phyloP scores from a whole-genome alignment of 2,329 filamentous ascomycete species.

The Metarhizium robertsii region DNA sequence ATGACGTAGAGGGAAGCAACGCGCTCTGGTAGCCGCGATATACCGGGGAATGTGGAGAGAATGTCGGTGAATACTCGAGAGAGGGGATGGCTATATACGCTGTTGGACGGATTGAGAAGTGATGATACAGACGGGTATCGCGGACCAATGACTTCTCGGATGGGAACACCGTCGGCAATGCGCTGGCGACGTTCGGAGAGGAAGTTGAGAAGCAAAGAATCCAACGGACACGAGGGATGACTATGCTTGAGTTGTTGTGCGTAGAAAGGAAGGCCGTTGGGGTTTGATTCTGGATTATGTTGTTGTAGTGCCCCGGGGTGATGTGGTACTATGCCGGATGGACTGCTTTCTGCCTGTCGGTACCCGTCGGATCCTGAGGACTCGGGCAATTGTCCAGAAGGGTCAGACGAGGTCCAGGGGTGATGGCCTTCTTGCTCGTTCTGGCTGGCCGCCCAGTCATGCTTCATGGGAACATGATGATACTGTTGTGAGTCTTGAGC shows the following conservation, averaged over 20 bases:
- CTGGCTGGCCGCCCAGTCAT: slow-evolving; percentile 32
- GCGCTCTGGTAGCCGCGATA: slow-evolving; percentile 70
- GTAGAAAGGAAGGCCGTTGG: slow-evolving; percentile 12
- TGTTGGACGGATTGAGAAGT: slow-evolving; percentile 61
- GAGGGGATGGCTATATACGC: slow-evolving; percentile 59
- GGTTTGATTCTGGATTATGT: slow-evolving; percentile 1
- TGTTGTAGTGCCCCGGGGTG: neutral
- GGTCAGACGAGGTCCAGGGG: neutral
- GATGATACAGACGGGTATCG: slow-evolving; percentile 72
- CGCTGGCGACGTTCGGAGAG: slow-evolving; percentile 59
- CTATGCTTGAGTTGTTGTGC: slow-evolving; percentile 45
- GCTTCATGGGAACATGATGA: slow-evolving; percentile 39
- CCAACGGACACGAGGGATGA: slow-evolving; percentile 64
- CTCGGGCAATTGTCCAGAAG: neutral
- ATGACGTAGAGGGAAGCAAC: slow-evolving; percentile 76
- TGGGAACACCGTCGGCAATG: slow-evolving; percentile 53
- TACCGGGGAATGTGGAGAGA: slow-evolving; percentile 70
- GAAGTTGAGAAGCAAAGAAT: slow-evolving; percentile 72
- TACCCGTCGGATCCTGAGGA: neutral
- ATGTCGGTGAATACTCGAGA: slow-evolving; percentile 84
- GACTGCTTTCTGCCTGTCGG: neutral
- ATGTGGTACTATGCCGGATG: neutral
- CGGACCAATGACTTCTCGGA: slow-evolving; percentile 62
- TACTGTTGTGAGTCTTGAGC: slow-evolving; percentile 35
- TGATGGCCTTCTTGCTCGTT: slow-evolving; percentile 7